phyloP scores from a whole-genome alignment of 805 yeast species.

The Candida ipomoeae region DNA sequence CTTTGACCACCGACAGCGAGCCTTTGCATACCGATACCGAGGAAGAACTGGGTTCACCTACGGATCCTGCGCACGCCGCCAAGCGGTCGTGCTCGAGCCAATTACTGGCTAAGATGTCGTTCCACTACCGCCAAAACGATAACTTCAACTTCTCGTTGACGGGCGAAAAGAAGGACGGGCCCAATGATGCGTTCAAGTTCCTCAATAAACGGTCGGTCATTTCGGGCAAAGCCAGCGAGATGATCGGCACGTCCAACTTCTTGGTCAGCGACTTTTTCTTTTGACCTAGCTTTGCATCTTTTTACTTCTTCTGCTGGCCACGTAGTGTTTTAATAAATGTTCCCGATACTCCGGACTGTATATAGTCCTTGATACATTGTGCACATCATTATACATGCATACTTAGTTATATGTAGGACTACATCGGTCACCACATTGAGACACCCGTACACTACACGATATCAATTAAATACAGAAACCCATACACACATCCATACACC shows the following conservation, averaged over 20 bases:
- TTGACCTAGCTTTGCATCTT: conserved; percentile 11
- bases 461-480: not conserved
- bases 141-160: conserved; percentile 32
- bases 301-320: conserved; percentile 4
- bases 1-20: conserved; percentile 11
- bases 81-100: not conserved
- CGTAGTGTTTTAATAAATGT: conserved; percentile 5
- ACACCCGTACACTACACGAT: not conserved
- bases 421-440: too few relatives aligned
- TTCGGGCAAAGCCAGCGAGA: conserved; percentile 41
- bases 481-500: not conserved
- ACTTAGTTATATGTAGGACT: too few relatives aligned
- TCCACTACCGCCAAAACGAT: conserved; percentile 35
- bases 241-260: conserved; percentile 40
- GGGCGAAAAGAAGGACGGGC: conserved; percentile 14
- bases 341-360: too few relatives aligned
- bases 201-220: conserved; percentile 35
- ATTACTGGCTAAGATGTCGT: conserved; percentile 28
- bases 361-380: too few relatives aligned
- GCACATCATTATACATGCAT: too few relatives aligned
- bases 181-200: conserved; percentile 28
- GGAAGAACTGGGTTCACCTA: conserved; percentile 11
- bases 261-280: conserved; percentile 42
- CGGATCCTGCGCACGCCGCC: conserved; percentile 5
- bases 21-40: conserved; percentile 14